Base-by-base conservation (phyloP, 2,329 filamentous ascomycete species). In the Blastomyces emzantsi region DNA sequence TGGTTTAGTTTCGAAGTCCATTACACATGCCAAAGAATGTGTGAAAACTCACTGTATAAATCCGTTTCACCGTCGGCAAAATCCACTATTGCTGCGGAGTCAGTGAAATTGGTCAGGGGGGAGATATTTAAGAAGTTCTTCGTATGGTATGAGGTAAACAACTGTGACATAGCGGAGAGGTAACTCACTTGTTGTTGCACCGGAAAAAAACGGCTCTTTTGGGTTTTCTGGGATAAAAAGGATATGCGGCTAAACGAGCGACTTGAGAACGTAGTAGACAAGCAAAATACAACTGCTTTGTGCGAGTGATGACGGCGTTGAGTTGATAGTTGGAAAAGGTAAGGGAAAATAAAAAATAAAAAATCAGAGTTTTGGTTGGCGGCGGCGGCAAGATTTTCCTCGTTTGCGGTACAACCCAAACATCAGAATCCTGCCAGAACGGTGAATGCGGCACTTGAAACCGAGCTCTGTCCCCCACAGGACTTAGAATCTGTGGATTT, bases 11-110 rank as follows among this genome's bases (percentile, higher is more conserved):
- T 33, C 36, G 9, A 11, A 19, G 6, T 22, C 47, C 30, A 45
- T 17, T 61, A 33, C 19, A 22, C 54, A 39, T 56, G 15, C 17
- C 8, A 52, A 52, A 30, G 22, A 30, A 30, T 17, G 17, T 17
- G 92, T 95, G 72, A 64, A 67, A 45, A 17, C 52, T 69, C 77
- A 86, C 85, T 82, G 69, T 87, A 87, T 74, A 87, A 84, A 76
- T 87, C 84, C 64, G 83, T 73, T 67, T 84, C 79, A 66, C 79
- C 77, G 39, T 66, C 69, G 57, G 66, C 58, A 22, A 56, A 61
- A 64, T 71, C 69, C 76, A 77, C 75, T 77, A 63, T 65, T 58
- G 25, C 3, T 30, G 8, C 36, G n/a, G 4, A 39, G 43, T 65
- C 52, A 63, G 56, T 49, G 30, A 54, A 25, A 43, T n/a, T n/a